Evolutionary conservation across 371 early-diverging fungal species (phyloP), one percentile per base, ranked within the genome.

Genomic region (Rhizomucor miehei): DNA sequence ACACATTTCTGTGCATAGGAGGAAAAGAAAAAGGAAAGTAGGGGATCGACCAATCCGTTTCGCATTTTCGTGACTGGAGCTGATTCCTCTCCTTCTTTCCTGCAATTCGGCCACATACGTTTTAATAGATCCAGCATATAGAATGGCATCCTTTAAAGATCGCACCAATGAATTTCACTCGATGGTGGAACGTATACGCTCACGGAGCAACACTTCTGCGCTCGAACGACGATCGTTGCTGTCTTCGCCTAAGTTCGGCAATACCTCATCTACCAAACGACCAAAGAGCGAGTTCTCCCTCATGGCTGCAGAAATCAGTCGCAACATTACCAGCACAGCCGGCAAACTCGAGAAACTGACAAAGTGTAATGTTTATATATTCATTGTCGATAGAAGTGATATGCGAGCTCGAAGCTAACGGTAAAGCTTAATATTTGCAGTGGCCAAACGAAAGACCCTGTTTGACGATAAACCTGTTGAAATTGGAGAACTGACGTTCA

Each of bases 401-500:
- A 25, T 21, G 14, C 9, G 3, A n/a, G 34, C 16, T 11, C n/a
- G n/a, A n/a, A n/a, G n/a, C n/a, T 12, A 2, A 17, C 1, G 44
- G 3, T n/a, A 20, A 20, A 10, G n/a, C 41, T 52, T n/a, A n/a
- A n/a, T n/a, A n/a, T 48, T 40, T 57, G 11, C 52, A 88, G 89
- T 89, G 69, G 89, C 88, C 34, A 89, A 87, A 57, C 76, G 86
- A 56, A 84, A 82, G 66, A 84, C 88, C 1, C 52, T 87, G 37
- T 89, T 89, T 59, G 89, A 89, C 51, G 89, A 89, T 59, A 79
- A 81, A 48, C 87, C 89, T 5, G 80, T 84, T 1, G 89, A 89
- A 58, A 88, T 89, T 57, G 80, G 80, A 44, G 92, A 93, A 70
- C 79, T 98, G 63, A 93, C 95, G 17, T 85, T 84, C 65, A 86